These are phyloP conservation scores for Alloteropsis angusta DNA, from an alignment of 202 grass and related monocot species.

Conservation along the genomic window DNA sequence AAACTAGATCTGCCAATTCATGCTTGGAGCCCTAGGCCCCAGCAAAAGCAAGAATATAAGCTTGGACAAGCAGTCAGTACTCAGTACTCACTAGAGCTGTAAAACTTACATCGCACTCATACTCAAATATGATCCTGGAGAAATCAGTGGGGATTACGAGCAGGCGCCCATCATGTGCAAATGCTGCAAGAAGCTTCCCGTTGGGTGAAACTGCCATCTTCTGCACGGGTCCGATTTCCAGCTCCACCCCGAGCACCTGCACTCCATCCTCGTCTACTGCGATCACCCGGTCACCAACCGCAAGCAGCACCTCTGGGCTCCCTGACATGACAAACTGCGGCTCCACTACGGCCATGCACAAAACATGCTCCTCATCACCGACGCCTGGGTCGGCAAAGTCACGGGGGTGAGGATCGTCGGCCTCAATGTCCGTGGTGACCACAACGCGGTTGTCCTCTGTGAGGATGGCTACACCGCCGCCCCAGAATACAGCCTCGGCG, in stretches of 20 bases:
- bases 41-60: not conserved
- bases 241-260: slow-evolving; percentile 58
- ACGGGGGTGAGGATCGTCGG: slow-evolving; percentile 46
- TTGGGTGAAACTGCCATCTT: slow-evolving; percentile 90
- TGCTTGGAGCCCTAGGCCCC: not conserved
- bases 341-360: slow-evolving; percentile 82
- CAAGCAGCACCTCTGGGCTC: slow-evolving; percentile 79
- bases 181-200: slow-evolving; percentile 80
- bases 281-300: slow-evolving; percentile 71
- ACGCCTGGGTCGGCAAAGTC: slow-evolving; percentile 60
- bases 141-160: slow-evolving; percentile 86
- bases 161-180: slow-evolving; percentile 72
- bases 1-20: not conserved
- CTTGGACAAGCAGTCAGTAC: not conserved
- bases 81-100: too few relatives aligned
- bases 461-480: slow-evolving; percentile 67
- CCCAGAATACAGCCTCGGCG: slow-evolving; percentile 79
- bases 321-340: slow-evolving; percentile 87
- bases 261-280: slow-evolving; percentile 69
- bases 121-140: slow-evolving; percentile 85
- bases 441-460: slow-evolving; percentile 62
- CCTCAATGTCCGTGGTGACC: slow-evolving; percentile 33
- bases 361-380: slow-evolving; percentile 54
- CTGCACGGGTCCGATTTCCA: slow-evolving; percentile 84
- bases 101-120: slow-evolving; percentile 82